Evolutionary conservation across 2,329 filamentous ascomycete species (phyloP).

Genomic region (Neofusicoccum ribis): DNA sequence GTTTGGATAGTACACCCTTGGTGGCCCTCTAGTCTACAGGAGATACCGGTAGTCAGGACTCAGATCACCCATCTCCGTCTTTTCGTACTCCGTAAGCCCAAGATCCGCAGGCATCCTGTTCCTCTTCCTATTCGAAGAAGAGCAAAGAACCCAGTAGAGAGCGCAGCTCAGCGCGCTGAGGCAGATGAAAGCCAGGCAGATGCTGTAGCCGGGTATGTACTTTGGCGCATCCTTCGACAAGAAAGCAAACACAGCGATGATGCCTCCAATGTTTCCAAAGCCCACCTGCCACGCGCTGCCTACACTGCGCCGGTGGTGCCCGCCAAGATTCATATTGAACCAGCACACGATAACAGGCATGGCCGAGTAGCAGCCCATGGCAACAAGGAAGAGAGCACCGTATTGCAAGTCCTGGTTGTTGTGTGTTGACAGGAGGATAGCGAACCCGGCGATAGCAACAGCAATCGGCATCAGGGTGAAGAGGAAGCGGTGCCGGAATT

Average conservation of each 20-base stretch:
- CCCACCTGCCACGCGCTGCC: constrained; percentile 53
- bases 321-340: constrained; percentile 57
- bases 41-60: constrained; percentile 62
- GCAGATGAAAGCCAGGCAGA: constrained; percentile 72
- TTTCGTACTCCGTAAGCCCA: constrained; percentile 61
- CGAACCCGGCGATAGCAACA: constrained; percentile 72
- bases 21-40: constrained; percentile 40
- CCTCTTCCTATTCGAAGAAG: constrained; percentile 61
- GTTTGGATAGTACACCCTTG: neutral
- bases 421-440: constrained; percentile 71
- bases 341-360: constrained; percentile 75
- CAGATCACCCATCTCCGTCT: constrained; percentile 61
- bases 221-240: constrained; percentile 61
- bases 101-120: constrained; percentile 49
- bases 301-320: constrained; percentile 51
- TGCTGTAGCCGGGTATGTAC: constrained; percentile 73
- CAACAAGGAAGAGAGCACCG: constrained; percentile 77
- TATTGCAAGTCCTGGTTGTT: constrained; percentile 69
- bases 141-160: constrained; percentile 61
- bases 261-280: constrained; percentile 52
- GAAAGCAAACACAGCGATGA: constrained; percentile 55
- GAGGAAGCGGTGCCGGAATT: constrained; percentile 68
- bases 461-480: constrained; percentile 71
- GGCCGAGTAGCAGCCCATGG: constrained; percentile 78
- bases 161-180: constrained; percentile 64